Base-by-base conservation (phyloP, 768 basidiomycete species). In the Neoboletus magnificus region DNA sequence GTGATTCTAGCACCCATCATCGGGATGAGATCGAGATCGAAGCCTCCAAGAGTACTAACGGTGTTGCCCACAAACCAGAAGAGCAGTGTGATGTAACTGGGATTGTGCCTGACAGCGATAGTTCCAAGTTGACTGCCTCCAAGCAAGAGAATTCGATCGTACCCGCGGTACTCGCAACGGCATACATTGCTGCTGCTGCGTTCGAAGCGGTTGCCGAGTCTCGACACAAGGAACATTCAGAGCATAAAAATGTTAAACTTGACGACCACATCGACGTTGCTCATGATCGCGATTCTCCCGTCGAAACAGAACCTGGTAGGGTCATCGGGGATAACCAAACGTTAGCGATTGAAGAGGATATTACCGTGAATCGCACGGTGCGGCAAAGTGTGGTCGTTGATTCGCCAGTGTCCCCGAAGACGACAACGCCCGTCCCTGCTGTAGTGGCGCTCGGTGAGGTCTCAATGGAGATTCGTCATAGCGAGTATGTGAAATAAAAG, bases 161-260 rank as follows among this genome's bases (percentile, higher is more conserved):
- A 10, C 62, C 65, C 32, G 27, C 48, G 13, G 10, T 54, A 29
- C 44, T 67, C 4, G 57, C 57, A 4, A 7, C 52, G 11, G 65
- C 56, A 0, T 48, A 37, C 5, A n/a, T 65, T 22, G 57, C 57
- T 2, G 56, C 66, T 6, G 36, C 44, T 23, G 60, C 56, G 0
- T 40, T 47, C 2, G 66, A 62, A 42, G 58, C 58, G 18, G 45
- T 35, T 18, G 2, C 60, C 5, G 60, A 58, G 15, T 40, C 35
- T 5, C 53, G 36, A 33, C 47, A 44, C 16, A 44, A 65, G 47
- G 39, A 54, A 29, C 48, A 5, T 30, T 25, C 41, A 1, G 30
- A 57, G 27, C 55, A n/a, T 10, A 18, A 18, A 5, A 23, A 29
- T 13, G 54, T 33, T 18, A 47, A 52, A 49, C 23, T 4, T 8